Percentiles rank a stretch among this genome's conserved stretches.
phyloP scores from a whole-genome alignment of 371 early-diverging fungal genomes.

The Entomophthora muscae region DNA sequence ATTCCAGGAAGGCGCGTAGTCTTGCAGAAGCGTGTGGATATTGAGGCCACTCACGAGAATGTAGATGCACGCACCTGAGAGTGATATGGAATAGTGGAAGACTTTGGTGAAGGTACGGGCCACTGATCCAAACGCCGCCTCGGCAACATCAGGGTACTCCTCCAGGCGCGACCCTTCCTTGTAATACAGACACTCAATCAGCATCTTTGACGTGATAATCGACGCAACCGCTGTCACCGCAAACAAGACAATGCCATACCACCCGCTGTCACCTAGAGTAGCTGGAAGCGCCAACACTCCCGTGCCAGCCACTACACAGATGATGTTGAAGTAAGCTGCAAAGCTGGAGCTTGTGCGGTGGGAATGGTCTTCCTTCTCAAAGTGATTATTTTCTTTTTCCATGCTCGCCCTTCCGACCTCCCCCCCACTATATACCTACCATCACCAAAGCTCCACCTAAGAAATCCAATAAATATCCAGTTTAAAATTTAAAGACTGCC shows the following conservation, averaged over 20 bases:
- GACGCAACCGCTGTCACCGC: constrained; percentile 53
- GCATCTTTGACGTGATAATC: constrained; percentile 39
- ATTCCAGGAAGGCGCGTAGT: constrained; percentile 33
- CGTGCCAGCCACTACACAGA: constrained; percentile 67
- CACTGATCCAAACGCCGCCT: constrained; percentile 38
- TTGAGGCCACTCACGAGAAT: constrained; percentile 52
- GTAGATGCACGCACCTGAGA: constrained; percentile 59
- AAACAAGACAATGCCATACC: constrained; percentile 57
- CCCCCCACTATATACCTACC: too few species aligned
- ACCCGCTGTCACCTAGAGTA: constrained; percentile 59
- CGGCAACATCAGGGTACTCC: constrained; percentile 37
- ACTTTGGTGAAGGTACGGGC: constrained; percentile 35
- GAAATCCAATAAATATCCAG: too few species aligned
- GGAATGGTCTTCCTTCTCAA: background rate
- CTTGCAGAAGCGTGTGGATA: background rate
- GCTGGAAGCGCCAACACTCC: constrained; percentile 70
- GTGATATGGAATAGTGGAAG: constrained; percentile 41
- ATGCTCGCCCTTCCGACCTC: too few species aligned
- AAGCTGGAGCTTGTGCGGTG: constrained; percentile 6
- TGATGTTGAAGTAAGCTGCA: constrained; percentile 26
- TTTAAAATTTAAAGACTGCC: too few species aligned
- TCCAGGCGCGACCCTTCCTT: constrained; percentile 20
- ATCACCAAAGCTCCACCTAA: too few species aligned
- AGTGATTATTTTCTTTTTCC: too few species aligned
- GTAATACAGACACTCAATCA: constrained; percentile 52